Base-by-base conservation (phyloP, 163 green algal species). In the Prototheca wickerhamii region DNA sequence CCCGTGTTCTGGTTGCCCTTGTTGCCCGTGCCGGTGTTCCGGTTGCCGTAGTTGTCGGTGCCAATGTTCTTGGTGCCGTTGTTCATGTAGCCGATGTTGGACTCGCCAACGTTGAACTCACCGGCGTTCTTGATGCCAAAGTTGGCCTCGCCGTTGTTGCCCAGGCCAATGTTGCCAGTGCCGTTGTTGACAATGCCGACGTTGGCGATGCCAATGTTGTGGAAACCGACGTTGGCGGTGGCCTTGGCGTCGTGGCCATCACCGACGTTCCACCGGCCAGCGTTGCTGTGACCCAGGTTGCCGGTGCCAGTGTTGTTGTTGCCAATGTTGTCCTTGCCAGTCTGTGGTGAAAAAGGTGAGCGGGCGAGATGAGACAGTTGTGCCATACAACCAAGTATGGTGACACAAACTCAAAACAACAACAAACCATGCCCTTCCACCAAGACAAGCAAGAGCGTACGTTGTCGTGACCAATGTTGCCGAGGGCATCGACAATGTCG, bases 381-480 rank as follows among this genome's bases (percentile, higher is more conserved):
- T 21, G 10, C 10, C 37, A 44, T 15, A 44, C 10, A 44, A 44
- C 37, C 37, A 49, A 49, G 40, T 23, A 23, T 49, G 40, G 12
- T 49, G 40, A 10, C 12, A 49, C 15, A 23, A 15, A 49, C 40
- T 23, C 10, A 49, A 10, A 49, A 49, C 10, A 15, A 15, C 40
- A 49, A 49, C 40, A 49, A 10, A 49, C 15, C 15, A 10, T 23
- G 40, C 46, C 46, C 46, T 10, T 54, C 20, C 0, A 25, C 46
- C 18, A 54, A 54, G n/a, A n/a, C n/a, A n/a, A n/a, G n/a, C n/a
- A n/a, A n/a, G n/a, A 54, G 26, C 46, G 6, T 21, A 29, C 20
- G 60, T 67, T 67, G 46, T 26, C n/a, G 46, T 59, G 35, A n/a
- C 60, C 60, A n/a, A 67, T 56, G 60, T 67, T 67, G 60, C 60